A percentile compares a stretch with the other conserved stretches of the same genome.
phyloP scores from a whole-genome alignment of 805 yeast species.

The Metschnikowia cerradonensis region DNA sequence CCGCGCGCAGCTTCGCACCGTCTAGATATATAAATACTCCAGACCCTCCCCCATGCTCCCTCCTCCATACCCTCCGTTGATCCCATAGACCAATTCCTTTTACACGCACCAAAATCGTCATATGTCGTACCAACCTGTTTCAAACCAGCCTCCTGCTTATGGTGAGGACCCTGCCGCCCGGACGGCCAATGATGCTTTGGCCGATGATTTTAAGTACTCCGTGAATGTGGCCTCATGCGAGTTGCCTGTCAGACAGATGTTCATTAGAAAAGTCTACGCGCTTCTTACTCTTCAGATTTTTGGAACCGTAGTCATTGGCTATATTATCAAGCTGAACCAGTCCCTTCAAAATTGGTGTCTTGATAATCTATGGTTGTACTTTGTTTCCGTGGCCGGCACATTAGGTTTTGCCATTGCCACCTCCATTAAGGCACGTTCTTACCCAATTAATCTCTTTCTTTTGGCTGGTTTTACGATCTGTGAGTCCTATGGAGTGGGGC shows the following conservation, averaged over 20 bases:
- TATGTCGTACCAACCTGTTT: conserved; percentile 13
- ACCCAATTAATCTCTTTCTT: conserved; percentile 62
- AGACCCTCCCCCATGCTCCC: not conserved
- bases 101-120: no score
- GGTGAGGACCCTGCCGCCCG: conserved; percentile 15
- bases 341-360: conserved; percentile 52
- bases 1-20: not conserved
- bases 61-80: not conserved
- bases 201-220: conserved; percentile 77
- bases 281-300: conserved; percentile 62
- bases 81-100: no score
- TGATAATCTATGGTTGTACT: conserved; percentile 54
- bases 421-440: conserved; percentile 56
- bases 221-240: conserved; percentile 76
- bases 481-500: conserved; percentile 71
- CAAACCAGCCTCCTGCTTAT: conserved; percentile 14
- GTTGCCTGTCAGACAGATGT: conserved; percentile 67
- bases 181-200: conserved; percentile 14
- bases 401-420: conserved; percentile 65
- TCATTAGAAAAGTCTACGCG: conserved; percentile 75
- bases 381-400: conserved; percentile 54
- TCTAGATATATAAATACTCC: conserved; percentile 33
- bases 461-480: conserved; percentile 65
- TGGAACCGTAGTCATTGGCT: conserved; percentile 56
- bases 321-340: conserved; percentile 43